These are phyloP conservation scores for Diaporthe velutina DNA, from an alignment of 2,329 filamentous ascomycete species.

Conservation along the genomic window DNA sequence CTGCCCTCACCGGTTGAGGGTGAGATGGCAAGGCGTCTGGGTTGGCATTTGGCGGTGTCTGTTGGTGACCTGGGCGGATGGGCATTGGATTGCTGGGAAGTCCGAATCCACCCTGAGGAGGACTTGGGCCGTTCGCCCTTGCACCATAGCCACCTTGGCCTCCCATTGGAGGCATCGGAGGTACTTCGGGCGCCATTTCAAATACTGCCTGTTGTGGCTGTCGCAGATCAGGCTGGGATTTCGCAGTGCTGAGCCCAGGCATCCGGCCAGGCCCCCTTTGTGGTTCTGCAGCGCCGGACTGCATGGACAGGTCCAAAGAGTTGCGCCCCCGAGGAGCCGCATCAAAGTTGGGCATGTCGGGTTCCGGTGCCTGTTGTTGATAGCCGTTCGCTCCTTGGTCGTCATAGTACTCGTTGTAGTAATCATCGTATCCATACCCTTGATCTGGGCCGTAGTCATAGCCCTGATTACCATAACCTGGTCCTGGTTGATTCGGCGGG, in stretches of 20 bases:
- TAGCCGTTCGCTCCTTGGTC: constrained; percentile 47
- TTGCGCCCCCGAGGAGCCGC: constrained; percentile 51
- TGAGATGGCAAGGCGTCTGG: constrained; percentile 69
- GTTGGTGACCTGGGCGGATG: constrained; percentile 46
- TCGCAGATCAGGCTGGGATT: constrained; percentile 76
- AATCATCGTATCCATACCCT: constrained; percentile 59
- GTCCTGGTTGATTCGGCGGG: constrained; percentile 55
- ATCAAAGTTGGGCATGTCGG: constrained; percentile 59
- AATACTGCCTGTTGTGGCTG: constrained; percentile 77
- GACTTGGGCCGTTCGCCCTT: constrained; percentile 40
- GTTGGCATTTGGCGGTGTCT: constrained; percentile 49
- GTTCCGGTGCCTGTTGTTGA: constrained; percentile 44
- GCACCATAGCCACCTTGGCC: constrained; percentile 33
- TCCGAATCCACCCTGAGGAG: constrained; percentile 40
- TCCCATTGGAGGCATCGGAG: constrained; percentile 56
- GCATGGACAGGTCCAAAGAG: constrained; percentile 64
- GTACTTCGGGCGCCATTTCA: constrained; percentile 77
- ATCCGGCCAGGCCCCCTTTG: constrained; percentile 64
- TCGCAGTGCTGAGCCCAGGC: constrained; percentile 69
- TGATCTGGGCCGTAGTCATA: constrained; percentile 47
- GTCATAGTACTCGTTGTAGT: constrained; percentile 69
- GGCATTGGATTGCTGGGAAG: constrained; percentile 47
- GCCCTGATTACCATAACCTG: constrained; percentile 43
- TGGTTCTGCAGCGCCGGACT: constrained; percentile 53
- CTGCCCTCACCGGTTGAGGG: constrained; percentile 73